phyloP scores from a whole-genome alignment of 2,329 filamentous ascomycete species.

The Pezicula radicicola region DNA sequence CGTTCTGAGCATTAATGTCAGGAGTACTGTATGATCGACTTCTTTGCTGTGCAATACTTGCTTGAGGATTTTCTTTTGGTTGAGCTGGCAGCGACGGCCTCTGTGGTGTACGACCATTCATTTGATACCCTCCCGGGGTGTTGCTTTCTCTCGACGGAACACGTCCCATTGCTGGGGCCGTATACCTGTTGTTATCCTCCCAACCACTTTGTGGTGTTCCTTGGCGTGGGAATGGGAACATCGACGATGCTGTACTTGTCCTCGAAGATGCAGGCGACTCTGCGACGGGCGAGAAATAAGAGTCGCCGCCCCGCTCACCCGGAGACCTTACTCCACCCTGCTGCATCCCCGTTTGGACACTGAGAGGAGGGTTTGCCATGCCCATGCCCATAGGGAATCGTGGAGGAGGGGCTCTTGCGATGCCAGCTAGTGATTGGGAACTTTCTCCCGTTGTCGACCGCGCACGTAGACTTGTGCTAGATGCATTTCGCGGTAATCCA shows the following conservation, averaged over 20 bases:
- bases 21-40: slow-evolving; percentile 93
- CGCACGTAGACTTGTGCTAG: slow-evolving; percentile 71
- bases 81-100: slow-evolving; percentile 79
- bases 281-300: slow-evolving; percentile 86
- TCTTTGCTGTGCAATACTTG: slow-evolving; percentile 55
- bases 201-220: slow-evolving; percentile 65
- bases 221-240: slow-evolving; percentile 79
- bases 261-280: slow-evolving; percentile 78
- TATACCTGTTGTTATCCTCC: slow-evolving; percentile 74
- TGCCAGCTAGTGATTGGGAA: slow-evolving; percentile 52
- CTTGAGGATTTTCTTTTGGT: slow-evolving; percentile 51
- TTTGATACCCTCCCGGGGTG: slow-evolving; percentile 55
- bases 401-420: slow-evolving; percentile 61
- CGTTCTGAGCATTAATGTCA: slow-evolving; percentile 74
- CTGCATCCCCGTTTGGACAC: slow-evolving; percentile 58
- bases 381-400: slow-evolving; percentile 57
- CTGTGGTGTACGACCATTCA: slow-evolving; percentile 63
- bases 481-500: slow-evolving; percentile 66
- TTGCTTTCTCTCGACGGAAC: slow-evolving; percentile 76
- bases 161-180: slow-evolving; percentile 81
- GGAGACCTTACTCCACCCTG: slow-evolving; percentile 33
- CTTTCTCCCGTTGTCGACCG: slow-evolving; percentile 75
- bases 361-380: slow-evolving; percentile 60
- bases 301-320: slow-evolving; percentile 47
- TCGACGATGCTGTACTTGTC: slow-evolving; percentile 71